These are phyloP conservation scores for Arachnopeziza araneosa DNA, from an alignment of 2,329 filamentous ascomycete species.

Conservation along the genomic window DNA sequence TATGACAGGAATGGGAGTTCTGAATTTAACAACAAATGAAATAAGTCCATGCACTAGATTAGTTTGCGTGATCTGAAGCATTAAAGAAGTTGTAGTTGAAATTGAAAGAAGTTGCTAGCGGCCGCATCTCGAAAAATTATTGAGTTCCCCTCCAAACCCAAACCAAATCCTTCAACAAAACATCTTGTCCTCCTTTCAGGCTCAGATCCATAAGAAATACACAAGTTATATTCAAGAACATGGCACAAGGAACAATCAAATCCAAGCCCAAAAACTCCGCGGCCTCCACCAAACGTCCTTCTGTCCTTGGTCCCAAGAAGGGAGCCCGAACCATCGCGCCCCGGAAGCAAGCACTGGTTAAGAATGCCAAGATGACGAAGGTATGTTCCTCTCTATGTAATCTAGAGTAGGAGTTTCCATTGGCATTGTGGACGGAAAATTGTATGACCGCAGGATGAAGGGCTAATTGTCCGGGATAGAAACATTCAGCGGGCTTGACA, in stretches of 20 bases:
- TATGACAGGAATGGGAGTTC: background rate
- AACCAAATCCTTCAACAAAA: background rate
- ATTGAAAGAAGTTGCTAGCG: background rate
- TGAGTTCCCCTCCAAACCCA: background rate
- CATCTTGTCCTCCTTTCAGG: background rate
- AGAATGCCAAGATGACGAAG: conserved; percentile 58
- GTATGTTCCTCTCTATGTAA: conserved; percentile 30
- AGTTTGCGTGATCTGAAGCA: too few relatives aligned
- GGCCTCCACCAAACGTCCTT: conserved; percentile 29
- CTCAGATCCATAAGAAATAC: background rate
- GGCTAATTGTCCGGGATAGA: conserved; percentile 33
- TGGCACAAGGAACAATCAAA: conserved; percentile 32
- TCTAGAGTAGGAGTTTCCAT: background rate
- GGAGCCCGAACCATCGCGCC: conserved; percentile 60
- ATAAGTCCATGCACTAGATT: background rate
- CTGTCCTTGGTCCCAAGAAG: conserved; percentile 44
- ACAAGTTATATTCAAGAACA: conserved; percentile 8
- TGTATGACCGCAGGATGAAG: background rate
- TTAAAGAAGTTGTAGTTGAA: background rate
- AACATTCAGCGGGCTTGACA: conserved; percentile 56
- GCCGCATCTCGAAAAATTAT: background rate
- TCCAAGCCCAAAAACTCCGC: conserved; percentile 26
- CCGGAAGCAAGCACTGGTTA: conserved; percentile 55
- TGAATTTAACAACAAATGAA: background rate
- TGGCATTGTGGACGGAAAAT: background rate